Evolutionary conservation across 345 rosid genomes (phyloP).

Genomic region (Aquilaria yunnanensis): DNA sequence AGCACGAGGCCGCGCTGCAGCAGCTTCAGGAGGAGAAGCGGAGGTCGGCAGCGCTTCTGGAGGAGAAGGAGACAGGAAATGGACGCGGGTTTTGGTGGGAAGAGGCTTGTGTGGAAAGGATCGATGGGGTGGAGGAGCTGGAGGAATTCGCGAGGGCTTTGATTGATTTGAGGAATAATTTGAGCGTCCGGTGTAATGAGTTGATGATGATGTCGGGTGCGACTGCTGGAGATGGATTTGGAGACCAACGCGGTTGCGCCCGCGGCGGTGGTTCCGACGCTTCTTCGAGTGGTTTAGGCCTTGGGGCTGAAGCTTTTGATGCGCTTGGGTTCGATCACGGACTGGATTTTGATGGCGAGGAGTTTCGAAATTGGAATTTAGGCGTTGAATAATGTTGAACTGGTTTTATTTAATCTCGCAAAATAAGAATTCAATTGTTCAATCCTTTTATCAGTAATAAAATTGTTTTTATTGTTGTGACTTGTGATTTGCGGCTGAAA

Average conservation of each 20-base stretch:
- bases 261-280: neutral
- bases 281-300: neutral
- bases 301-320: neutral
- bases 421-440: neutral
- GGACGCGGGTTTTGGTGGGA: slow-evolving; percentile 31
- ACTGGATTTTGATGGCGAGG: neutral
- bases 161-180: slow-evolving; percentile 23
- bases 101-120: slow-evolving; percentile 18
- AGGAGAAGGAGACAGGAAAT: slow-evolving; percentile 8
- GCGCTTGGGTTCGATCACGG: too few species aligned
- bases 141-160: slow-evolving; percentile 23
- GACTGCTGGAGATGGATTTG: neutral
- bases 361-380: neutral
- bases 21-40: slow-evolving; percentile 26
- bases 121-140: slow-evolving; percentile 22
- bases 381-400: neutral
- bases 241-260: neutral
- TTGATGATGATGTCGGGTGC: slow-evolving; percentile 6
- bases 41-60: slow-evolving; percentile 1
- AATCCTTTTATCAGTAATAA: too few species aligned
- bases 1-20: slow-evolving; percentile 12
- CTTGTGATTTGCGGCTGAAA: too few species aligned
- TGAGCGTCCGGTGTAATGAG: slow-evolving; percentile 16
- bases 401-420: neutral
- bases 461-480: too few species aligned